Conservation (phyloP, 2,329 filamentous ascomycete species). For the Magnaporthales sp. region DNA sequence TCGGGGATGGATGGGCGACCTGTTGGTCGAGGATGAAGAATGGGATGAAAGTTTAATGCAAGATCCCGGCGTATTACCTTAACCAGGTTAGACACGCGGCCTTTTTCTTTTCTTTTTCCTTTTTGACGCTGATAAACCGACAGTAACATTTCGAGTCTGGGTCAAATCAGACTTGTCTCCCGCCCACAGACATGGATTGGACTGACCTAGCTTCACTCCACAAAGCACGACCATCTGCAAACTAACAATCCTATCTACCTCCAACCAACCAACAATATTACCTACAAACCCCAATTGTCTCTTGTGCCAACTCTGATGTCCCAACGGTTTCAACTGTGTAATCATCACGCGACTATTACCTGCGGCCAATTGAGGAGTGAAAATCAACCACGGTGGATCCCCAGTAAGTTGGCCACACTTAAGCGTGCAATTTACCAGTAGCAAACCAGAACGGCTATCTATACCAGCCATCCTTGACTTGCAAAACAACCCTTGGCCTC, state of each 20-base stretch:
- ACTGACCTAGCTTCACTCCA: no score
- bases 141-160: background rate
- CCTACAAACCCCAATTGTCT: no score
- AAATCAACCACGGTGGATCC: background rate
- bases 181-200: background rate
- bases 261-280: background rate
- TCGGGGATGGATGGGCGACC: background rate
- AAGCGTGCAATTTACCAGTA: background rate
- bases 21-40: background rate
- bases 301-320: no score
- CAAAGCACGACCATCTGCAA: no score
- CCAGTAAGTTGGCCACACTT: background rate
- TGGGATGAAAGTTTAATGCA: background rate
- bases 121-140: background rate
- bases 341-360: background rate
- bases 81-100: background rate
- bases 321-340: background rate
- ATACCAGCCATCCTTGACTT: background rate
- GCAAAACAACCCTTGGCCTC: background rate
- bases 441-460: background rate
- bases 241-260: background rate
- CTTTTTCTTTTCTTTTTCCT: background rate
- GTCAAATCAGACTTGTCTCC: background rate
- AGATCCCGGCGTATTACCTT: background rate
- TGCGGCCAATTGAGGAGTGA: background rate